Evolutionary conservation across 2,329 filamentous ascomycete genomes (phyloP).

Genomic region (Colletotrichum sp.): DNA sequence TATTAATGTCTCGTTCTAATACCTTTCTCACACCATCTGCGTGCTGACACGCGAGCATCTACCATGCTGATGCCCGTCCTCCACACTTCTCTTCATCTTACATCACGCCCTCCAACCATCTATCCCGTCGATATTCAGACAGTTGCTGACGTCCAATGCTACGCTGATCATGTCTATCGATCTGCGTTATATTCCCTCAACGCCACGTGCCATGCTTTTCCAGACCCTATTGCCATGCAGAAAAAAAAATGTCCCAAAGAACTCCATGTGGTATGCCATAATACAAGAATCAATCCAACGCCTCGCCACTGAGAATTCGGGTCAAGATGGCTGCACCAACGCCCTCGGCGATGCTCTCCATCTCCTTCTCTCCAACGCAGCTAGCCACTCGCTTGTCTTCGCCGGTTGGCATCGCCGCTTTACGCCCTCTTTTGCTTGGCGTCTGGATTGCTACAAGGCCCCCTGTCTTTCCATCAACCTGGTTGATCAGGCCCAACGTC

Average conservation of each 20-base stretch:
- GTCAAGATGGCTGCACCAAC: constrained; percentile 65
- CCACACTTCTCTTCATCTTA: neutral
- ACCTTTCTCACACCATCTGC: neutral
- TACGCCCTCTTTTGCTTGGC: constrained; percentile 72
- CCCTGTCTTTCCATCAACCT: constrained; percentile 72
- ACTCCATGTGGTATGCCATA: constrained; percentile 15
- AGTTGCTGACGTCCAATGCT: neutral
- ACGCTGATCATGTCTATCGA: neutral
- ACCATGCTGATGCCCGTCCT: neutral
- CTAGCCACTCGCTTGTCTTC: constrained; percentile 84
- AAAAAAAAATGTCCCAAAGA: neutral
- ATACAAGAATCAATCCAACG: constrained; percentile 50
- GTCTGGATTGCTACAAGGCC: constrained; percentile 70
- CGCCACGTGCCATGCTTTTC: constrained; percentile 22
- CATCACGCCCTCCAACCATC: neutral
- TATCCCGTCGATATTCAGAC: neutral
- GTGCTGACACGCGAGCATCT: constrained; percentile 1
- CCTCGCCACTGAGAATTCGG: constrained; percentile 67
- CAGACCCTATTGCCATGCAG: constrained; percentile 22
- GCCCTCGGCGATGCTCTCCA: constrained; percentile 72
- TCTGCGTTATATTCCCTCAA: constrained; percentile 12
- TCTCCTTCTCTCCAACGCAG: constrained; percentile 80
- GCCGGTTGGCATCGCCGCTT: constrained; percentile 54
- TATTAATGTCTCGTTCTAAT: constrained; percentile 16
- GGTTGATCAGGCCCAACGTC: constrained; percentile 80